Conservation (phyloP, 768 basidiomycete species). For the Dioszegia hungarica region DNA sequence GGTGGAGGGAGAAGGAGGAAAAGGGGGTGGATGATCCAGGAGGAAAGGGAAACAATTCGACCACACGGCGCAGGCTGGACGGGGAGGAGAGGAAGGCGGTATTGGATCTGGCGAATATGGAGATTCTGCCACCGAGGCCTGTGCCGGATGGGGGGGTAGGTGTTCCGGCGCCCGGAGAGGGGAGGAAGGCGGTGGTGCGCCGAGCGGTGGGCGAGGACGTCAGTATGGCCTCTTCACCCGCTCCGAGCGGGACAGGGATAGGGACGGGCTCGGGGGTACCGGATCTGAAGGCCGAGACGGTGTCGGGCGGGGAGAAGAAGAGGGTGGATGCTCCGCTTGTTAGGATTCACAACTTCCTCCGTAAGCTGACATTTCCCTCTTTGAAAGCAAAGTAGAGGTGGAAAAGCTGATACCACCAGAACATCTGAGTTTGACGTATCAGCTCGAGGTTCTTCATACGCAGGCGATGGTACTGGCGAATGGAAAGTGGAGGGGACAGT, state of each 20-base stretch:
- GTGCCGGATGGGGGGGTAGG: background rate
- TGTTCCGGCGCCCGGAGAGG: background rate
- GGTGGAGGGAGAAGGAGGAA: constrained; percentile 59
- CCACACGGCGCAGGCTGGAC: too few species aligned
- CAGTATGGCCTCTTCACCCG: background rate
- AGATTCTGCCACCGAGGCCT: constrained; percentile 11
- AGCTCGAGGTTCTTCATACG: constrained; percentile 68
- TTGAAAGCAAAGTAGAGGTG: too few species aligned
- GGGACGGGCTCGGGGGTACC: background rate
- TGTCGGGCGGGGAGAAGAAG: too few species aligned
- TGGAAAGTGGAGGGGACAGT: constrained; percentile 46
- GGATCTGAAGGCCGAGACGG: constrained; percentile 37
- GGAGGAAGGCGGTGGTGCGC: background rate
- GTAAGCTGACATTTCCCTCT: constrained; percentile 54
- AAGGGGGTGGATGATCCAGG: constrained; percentile 46
- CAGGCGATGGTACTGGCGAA: constrained; percentile 37
- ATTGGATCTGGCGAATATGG: constrained; percentile 35
- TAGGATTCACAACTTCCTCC: constrained; percentile 79
- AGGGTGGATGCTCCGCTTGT: constrained; percentile 78
- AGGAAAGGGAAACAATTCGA: constrained; percentile 16
- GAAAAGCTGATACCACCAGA: background rate
- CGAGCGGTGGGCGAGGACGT: constrained; percentile 2
- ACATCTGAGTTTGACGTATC: constrained; percentile 62
- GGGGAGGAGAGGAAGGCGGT: constrained; percentile 33
- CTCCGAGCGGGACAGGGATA: background rate